These are phyloP conservation scores for Pseudopyrenochaeta lycopersici DNA, from an alignment of 2,329 filamentous ascomycete genomes.

Conservation along the genomic window DNA sequence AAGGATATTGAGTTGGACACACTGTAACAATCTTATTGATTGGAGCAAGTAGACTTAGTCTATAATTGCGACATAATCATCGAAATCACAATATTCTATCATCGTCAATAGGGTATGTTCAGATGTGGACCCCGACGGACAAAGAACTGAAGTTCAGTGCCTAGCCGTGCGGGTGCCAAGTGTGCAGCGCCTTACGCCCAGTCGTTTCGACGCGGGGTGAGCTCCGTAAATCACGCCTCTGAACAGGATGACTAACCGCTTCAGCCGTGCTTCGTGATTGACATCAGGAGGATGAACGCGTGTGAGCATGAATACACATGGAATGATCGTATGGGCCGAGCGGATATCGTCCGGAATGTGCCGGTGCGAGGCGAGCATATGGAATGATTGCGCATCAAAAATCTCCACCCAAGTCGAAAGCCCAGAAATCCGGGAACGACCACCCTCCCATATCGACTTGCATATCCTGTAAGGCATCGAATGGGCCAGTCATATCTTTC, in stretches of 20 bases:
- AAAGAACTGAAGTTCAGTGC: not conserved
- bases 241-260: not conserved
- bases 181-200: not conserved
- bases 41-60: too few species aligned
- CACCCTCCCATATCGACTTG: conserved; percentile 39
- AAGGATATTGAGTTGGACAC: not conserved
- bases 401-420: conserved; percentile 43
- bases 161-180: not conserved
- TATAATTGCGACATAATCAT: too few species aligned
- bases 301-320: too few species aligned
- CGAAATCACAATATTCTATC: too few species aligned
- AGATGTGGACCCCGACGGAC: not conserved
- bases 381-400: conserved; percentile 20
- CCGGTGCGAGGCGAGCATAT: too few species aligned
- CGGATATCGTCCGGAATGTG: too few species aligned
- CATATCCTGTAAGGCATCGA: conserved; percentile 38
- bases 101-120: too few species aligned
- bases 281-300: too few species aligned
- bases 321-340: too few species aligned
- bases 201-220: not conserved
- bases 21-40: too few species aligned
- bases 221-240: not conserved
- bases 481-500: conserved; percentile 19
- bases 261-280: too few species aligned
- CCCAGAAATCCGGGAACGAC: conserved; percentile 48